A percentile compares a stretch with the other conserved stretches of the same genome.
These are phyloP conservation scores for Cynara cardunculus DNA, from an alignment of 129 eudicot genomes.

Conservation along the genomic window DNA sequence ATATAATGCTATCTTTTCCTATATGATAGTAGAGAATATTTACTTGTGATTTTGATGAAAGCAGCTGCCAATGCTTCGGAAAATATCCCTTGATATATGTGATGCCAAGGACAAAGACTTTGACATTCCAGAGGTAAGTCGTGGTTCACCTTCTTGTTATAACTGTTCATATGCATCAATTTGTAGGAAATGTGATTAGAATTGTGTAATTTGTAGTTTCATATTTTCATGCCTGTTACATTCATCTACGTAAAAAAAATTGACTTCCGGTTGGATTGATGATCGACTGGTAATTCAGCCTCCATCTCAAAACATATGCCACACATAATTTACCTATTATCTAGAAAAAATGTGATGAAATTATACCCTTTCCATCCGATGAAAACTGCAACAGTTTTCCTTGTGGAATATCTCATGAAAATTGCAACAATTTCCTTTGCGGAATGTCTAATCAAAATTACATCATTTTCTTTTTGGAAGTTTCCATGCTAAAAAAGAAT, in stretches of 20 bases:
- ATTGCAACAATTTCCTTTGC: too few species aligned
- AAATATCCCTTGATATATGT: conserved; percentile 73
- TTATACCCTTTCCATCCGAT: neutral
- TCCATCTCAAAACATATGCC: neutral
- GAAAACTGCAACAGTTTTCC: neutral
- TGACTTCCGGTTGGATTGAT: neutral
- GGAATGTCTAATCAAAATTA: too few species aligned
- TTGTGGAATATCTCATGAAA: neutral
- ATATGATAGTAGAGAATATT: neutral
- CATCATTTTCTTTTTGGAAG: too few species aligned
- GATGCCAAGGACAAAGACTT: conserved; percentile 76
- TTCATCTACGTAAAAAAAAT: neutral
- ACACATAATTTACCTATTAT: neutral
- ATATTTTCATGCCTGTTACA: conserved; percentile 1
- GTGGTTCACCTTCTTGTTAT: neutral
- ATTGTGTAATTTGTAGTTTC: neutral
- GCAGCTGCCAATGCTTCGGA: conserved; percentile 90
- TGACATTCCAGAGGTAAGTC: conserved; percentile 65
- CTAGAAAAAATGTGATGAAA: neutral
- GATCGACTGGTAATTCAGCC: neutral
- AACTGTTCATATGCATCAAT: neutral
- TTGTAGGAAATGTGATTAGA: neutral
- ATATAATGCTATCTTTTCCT: neutral
- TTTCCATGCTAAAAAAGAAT: too few species aligned
- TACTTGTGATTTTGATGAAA: conserved; percentile 19